A percentile compares a stretch with the other conserved stretches of the same genome.
Evolutionary conservation across 306 rosid genomes (phyloP).

Genomic region (Citrullus mucosospermus): DNA sequence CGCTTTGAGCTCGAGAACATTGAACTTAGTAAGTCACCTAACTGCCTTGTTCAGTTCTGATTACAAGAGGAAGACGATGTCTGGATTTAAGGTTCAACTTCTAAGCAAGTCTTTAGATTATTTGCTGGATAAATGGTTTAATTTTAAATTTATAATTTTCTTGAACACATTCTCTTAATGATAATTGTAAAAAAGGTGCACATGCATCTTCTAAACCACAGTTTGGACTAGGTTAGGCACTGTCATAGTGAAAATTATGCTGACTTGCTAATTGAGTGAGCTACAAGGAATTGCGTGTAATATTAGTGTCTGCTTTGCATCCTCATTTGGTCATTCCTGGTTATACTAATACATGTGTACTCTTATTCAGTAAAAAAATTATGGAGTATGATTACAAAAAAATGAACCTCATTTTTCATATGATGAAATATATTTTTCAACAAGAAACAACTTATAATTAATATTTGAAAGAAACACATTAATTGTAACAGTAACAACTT

Average conservation of each 20-base stretch:
- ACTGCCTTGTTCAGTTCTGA: not conserved
- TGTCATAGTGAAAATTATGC: not conserved
- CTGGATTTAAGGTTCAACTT: not conserved
- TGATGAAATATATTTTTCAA: not conserved
- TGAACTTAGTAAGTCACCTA: not conserved
- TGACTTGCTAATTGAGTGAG: not conserved
- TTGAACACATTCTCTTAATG: not conserved
- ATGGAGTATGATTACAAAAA: not conserved
- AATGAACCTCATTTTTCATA: not conserved
- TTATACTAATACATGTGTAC: not conserved
- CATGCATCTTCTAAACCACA: not conserved
- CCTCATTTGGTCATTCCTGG: not conserved
- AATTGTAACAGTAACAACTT: not conserved
- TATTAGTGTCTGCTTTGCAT: not conserved
- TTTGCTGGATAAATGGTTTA: not conserved
- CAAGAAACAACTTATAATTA: not conserved
- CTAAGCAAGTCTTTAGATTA: not conserved
- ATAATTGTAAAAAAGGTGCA: not conserved
- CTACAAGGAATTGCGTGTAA: not conserved
- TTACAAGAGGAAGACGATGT: not conserved
- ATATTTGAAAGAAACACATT: not conserved
- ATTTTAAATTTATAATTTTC: not conserved
- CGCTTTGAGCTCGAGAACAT: not conserved
- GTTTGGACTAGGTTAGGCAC: not conserved
- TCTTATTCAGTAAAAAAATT: not conserved